These are phyloP conservation scores for Filobasidium uniguttulatum DNA, from an alignment of 1,284 basidiomycete species.

Conservation along the genomic window DNA sequence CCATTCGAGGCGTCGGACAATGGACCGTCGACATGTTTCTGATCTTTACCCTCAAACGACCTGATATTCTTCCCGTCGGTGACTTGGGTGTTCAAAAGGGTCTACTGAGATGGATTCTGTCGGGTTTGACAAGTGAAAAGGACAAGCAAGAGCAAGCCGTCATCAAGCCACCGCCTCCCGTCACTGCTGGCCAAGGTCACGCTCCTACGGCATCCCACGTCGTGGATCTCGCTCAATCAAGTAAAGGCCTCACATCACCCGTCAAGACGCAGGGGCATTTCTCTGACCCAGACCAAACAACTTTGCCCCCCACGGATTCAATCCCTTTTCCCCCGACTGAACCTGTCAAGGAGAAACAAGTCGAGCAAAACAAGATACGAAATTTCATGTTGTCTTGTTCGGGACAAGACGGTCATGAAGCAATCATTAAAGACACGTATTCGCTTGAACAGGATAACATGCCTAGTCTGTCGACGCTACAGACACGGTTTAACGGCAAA, in stretches of 20 bases:
- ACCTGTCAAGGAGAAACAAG: not conserved
- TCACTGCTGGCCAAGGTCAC: conserved; percentile 18
- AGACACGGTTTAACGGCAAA: too few relatives aligned
- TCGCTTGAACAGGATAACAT: conserved; percentile 5
- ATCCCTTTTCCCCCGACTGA: not conserved
- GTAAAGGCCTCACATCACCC: too few relatives aligned
- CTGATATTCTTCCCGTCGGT: conserved; percentile 67
- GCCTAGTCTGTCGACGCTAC: too few relatives aligned
- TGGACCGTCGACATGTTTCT: conserved; percentile 71
- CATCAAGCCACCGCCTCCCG: not conserved
- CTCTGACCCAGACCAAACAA: not conserved
- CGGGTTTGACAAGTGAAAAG: conserved; percentile 43
- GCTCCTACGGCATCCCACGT: conserved; percentile 20
- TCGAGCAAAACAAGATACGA: not conserved
- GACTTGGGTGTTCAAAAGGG: conserved; percentile 73
- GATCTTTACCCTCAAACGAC: conserved; percentile 68
- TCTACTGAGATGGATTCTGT: conserved; percentile 57
- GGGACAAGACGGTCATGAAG: too few relatives aligned
- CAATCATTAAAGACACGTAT: conserved; percentile 1
- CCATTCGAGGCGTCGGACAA: conserved; percentile 64
- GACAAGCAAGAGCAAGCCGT: not conserved
- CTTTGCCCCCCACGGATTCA: not conserved
- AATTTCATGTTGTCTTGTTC: too few relatives aligned
- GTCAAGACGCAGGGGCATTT: conserved; percentile 15
- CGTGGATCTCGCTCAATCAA: conserved; percentile 43